Conservation (phyloP, 805 yeast genomes). For the Hanseniaspora lindneri region DNA sequence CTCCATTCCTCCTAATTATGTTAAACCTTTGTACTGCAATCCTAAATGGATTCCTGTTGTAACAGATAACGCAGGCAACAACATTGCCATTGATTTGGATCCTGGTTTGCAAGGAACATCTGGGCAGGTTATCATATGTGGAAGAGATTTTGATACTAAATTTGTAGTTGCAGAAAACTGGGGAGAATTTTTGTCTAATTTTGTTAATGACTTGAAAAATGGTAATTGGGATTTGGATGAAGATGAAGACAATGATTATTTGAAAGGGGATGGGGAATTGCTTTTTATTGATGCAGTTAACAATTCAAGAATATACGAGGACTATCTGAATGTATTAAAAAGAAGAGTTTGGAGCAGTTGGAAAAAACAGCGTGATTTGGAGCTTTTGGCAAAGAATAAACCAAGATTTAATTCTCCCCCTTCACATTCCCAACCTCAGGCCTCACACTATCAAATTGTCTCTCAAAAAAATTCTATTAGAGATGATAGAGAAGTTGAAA, state of each 20-base stretch:
- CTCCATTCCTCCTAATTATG: slow-evolving; percentile 64
- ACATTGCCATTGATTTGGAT: slow-evolving; percentile 77
- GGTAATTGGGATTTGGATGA: slow-evolving; percentile 68
- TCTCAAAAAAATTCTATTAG: slow-evolving; percentile 2
- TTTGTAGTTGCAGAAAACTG: slow-evolving; percentile 76
- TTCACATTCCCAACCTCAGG: background rate
- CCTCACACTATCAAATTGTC: slow-evolving; percentile 8
- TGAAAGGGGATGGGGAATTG: slow-evolving; percentile 62
- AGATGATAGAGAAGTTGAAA: slow-evolving; percentile 15
- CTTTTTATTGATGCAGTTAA: slow-evolving; percentile 49
- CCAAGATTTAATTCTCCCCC: slow-evolving; percentile 1
- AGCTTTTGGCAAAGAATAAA: slow-evolving; percentile 9
- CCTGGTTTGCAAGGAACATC: slow-evolving; percentile 67
- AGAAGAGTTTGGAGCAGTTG: slow-evolving; percentile 25
- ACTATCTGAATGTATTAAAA: slow-evolving; percentile 33
- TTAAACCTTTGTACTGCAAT: slow-evolving; percentile 74
- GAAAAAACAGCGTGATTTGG: slow-evolving; percentile 17
- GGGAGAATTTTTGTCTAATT: slow-evolving; percentile 72
- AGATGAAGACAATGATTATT: slow-evolving; percentile 47
- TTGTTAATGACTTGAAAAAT: slow-evolving; percentile 77
- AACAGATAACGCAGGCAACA: slow-evolving; percentile 82
- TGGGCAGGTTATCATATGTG: slow-evolving; percentile 89
- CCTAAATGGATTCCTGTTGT: slow-evolving; percentile 85
- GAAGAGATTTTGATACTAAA: slow-evolving; percentile 87
- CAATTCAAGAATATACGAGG: slow-evolving; percentile 36